Evolutionary conservation across 2,329 filamentous ascomycete species (phyloP), one percentile per base, ranked within the genome.

Genomic region (Colletotrichum somersetense): DNA sequence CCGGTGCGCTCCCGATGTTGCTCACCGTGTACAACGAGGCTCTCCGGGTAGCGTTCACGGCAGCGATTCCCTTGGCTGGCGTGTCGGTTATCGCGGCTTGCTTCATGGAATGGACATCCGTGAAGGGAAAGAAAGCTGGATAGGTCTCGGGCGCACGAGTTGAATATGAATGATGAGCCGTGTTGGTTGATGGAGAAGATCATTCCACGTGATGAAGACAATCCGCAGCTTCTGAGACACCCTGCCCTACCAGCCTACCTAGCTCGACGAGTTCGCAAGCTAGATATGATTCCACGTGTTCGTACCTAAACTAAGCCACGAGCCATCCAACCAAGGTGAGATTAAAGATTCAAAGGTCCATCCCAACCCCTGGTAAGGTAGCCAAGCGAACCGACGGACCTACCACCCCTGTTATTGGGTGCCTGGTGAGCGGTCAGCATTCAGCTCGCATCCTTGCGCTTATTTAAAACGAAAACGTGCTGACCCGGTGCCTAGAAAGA

Each of bases 21-120:
- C 80, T 91, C 20, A 63, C 76, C 0, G 88, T 88, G 0, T 93
- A 93, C 80, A 91, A 87, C 70, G 80, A 86, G 63, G 88, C 87
- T 0, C 89, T 91, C 76, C 89, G 89, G 76, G 88, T 90, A 8
- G 83, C 85, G 4, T 84, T 89, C 35, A 90, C 71, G 10, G 67
- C 46, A 40, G 71, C 71, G 3, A 63, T 73, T 46, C 62, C 67
- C 1, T 48, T 73, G 67, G 67, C 67, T 14, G 71, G 62, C 10
- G 10, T 71, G 10, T 69, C 71, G 12, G 44, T 46, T 10, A 56
- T 73, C 57, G 67, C 71, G 11, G 56, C 71, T 40, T 73, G 67
- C 38, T 73, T 66, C 10, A 59, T 73, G 67, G 57, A 73, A 40
- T 73, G 67, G 67, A 73, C 58, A 18, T 67, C 62, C 6, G 71